A percentile compares a stretch with the other conserved stretches of the same genome.
These are phyloP conservation scores for Erysiphe pisi DNA, from an alignment of 2,329 filamentous ascomycete species.

Conservation along the genomic window DNA sequence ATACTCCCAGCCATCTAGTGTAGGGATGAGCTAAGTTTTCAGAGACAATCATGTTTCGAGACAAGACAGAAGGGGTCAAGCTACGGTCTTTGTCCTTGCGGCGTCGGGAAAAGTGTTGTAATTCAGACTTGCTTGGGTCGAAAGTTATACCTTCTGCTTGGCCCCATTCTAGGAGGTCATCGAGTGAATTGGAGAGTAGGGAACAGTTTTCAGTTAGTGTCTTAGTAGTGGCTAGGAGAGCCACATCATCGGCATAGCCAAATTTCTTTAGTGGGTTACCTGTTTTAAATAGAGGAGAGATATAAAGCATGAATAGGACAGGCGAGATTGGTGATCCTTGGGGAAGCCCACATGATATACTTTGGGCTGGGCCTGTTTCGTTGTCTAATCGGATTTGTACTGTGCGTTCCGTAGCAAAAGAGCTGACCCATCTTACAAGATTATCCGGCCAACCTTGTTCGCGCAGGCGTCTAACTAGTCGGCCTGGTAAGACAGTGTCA, in stretches of 20 bases:
- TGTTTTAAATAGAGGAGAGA: neutral
- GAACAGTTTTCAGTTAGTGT: neutral
- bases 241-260: neutral
- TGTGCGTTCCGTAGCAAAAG: neutral
- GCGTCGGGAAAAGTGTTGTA: neutral
- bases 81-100: neutral
- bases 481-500: neutral
- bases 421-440: neutral
- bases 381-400: neutral
- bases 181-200: neutral
- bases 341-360: neutral
- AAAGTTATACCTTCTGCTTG: constrained; percentile 13
- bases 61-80: neutral
- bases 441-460: neutral
- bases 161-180: constrained; percentile 5
- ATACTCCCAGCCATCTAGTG: constrained; percentile 8
- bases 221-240: neutral
- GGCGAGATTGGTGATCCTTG: neutral
- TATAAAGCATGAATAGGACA: neutral
- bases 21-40: constrained; percentile 5
- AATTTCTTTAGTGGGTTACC: neutral
- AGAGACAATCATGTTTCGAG: neutral
- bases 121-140: neutral
- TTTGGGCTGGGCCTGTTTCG: neutral
- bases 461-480: neutral